Percentiles rank a stretch among this genome's conserved stretches.
Evolutionary conservation across 164 flowering plant genomes (phyloP).

Genomic region (Nymphaea colorata): DNA sequence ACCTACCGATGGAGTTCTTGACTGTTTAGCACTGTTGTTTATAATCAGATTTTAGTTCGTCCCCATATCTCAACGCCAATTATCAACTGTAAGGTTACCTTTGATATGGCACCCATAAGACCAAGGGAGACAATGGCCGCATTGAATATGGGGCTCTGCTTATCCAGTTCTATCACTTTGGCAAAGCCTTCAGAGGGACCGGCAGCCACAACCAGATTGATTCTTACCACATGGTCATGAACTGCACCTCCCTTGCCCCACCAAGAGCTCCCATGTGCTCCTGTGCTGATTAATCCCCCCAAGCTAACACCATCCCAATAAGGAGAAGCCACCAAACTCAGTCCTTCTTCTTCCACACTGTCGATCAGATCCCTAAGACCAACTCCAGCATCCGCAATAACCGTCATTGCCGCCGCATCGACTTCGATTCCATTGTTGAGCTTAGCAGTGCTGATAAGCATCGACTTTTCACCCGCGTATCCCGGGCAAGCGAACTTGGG

Average conservation of each 20-base stretch:
- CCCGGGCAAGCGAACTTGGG: conserved; percentile 73
- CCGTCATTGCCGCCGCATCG: conserved; percentile 21
- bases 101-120: conserved; percentile 62
- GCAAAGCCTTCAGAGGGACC: conserved; percentile 40
- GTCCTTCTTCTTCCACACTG: conserved; percentile 38
- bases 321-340: conserved; percentile 73
- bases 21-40: too few relatives aligned
- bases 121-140: conserved; percentile 74
- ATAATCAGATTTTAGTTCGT: too few relatives aligned
- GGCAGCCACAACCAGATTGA: conserved; percentile 61
- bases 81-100: conserved; percentile 24
- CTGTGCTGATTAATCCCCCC: conserved; percentile 75
- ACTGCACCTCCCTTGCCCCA: conserved; percentile 79
- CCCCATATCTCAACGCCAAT: too few relatives aligned
- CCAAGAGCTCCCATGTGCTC: conserved; percentile 88
- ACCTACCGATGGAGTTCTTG: too few relatives aligned
- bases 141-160: conserved; percentile 27
- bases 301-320: conserved; percentile 90
- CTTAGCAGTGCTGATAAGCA: conserved; percentile 55
- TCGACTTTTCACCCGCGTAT: conserved; percentile 8
- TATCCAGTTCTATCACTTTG: conserved; percentile 29
- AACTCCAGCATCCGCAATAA: conserved; percentile 66
- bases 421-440: conserved; percentile 36
- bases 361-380: conserved; percentile 50
- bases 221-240: conserved; percentile 67